These are phyloP conservation scores for Nannizzia gypsea DNA, from an alignment of 2,329 filamentous ascomycete genomes.

Conservation along the genomic window DNA sequence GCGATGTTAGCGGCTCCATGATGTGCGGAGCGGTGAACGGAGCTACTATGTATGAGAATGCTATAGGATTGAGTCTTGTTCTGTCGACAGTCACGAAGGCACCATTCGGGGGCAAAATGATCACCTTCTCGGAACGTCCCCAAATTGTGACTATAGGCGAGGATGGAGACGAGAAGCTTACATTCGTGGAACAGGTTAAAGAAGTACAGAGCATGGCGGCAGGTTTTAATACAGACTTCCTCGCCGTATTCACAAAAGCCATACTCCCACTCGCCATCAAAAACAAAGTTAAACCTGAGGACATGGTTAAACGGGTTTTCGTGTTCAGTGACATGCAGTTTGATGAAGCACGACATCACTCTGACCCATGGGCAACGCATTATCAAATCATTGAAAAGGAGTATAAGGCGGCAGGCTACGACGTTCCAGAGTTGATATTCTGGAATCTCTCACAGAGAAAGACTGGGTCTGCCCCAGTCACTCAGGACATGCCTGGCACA, in stretches of 20 bases:
- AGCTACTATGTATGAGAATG: conserved; percentile 41
- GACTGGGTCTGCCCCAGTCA: conserved; percentile 8
- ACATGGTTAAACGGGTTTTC: conserved; percentile 52
- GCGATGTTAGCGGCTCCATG: conserved; percentile 50
- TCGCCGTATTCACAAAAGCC: conserved; percentile 43
- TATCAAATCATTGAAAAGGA: conserved; percentile 40
- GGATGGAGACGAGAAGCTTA: neutral
- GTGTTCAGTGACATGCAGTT: conserved; percentile 54
- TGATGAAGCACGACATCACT: conserved; percentile 25
- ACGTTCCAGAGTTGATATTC: conserved; percentile 45
- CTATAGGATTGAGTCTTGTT: conserved; percentile 47
- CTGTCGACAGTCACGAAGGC: conserved; percentile 42
- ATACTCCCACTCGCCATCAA: conserved; percentile 44
- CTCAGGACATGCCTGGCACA: conserved; percentile 10
- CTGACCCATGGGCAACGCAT: conserved; percentile 33
- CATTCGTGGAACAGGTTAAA: conserved; percentile 34
- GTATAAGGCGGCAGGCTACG: conserved; percentile 42
- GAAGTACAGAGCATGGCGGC: conserved; percentile 20
- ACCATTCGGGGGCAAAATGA: conserved; percentile 45
- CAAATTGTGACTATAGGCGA: conserved; percentile 29
- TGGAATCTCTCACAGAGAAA: conserved; percentile 9
- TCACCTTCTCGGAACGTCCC: conserved; percentile 41
- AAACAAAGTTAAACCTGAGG: conserved; percentile 41
- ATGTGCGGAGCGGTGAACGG: conserved; percentile 32
- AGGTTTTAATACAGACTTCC: conserved; percentile 42